Base-by-base conservation (phyloP, 2,329 filamentous ascomycete genomes). In the Penicillium freii region DNA sequence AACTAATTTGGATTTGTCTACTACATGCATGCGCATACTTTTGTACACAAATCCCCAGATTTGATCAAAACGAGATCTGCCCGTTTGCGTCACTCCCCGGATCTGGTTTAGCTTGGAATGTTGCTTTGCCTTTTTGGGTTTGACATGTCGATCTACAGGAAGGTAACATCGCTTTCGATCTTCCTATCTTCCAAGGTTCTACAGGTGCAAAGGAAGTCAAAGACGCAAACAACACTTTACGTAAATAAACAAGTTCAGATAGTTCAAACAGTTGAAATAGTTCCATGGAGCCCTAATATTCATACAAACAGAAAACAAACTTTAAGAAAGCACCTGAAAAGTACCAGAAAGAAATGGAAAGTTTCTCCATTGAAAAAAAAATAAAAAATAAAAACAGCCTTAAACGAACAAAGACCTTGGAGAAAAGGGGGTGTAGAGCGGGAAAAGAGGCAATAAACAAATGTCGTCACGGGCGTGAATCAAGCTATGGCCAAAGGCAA, bases 1-100 rank as follows among this genome's bases (percentile, higher is more conserved):
- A 23, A 7, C 23, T 17, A 23, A 44, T 27, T n/a, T 5, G n/a
- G 8, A 47, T n/a, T 47, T n/a, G 17, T 15, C 44, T 33, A 21
- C 38, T 21, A 15, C 39, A 38, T 9, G n/a, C 36, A 39, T 19
- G 36, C 9, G 11, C 43, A 29, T 23, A 23, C 23, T 17, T 17
- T 34, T 34, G 33, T 34, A 34, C 33, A 53, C 7, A 31, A 13
- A 44, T 19, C 45, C 51, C 46, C 53, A 42, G 53, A 44, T 51
- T 40, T 42, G 21, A 40, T 19, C n/a, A 21, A 25, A 17, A 29
- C 29, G 11, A 39, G 33, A 47, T 47, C 39, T n/a, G 29, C 25
- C 54, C 61, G 64, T 67, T 67, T 67, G 65, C 65, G 64, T 67
- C 65, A 67, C 57, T 33, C 43, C 58, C 65, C 65, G 65, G 64